Conservation (phyloP, 169 alveolate species). For the Haemoproteus tartakovskyi region DNA sequence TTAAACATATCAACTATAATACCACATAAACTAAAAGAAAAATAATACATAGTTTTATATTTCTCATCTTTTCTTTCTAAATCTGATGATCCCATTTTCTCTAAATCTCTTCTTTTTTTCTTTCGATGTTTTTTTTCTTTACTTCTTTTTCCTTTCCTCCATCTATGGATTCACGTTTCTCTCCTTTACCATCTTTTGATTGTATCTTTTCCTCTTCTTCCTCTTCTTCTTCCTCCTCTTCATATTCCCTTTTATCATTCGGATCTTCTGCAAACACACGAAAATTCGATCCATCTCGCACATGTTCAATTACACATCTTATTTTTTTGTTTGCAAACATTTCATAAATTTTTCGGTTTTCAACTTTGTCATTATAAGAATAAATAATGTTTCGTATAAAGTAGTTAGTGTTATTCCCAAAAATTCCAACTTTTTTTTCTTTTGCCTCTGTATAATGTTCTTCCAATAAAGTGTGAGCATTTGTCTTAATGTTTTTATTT, state of each 20-base stretch:
- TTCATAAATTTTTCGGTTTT: conserved; percentile 25
- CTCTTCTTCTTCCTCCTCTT: neutral
- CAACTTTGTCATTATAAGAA: conserved; percentile 44
- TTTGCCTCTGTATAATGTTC: conserved; percentile 22
- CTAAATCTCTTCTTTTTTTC: neutral
- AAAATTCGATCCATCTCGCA: conserved; percentile 50
- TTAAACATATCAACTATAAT: conserved; percentile 60
- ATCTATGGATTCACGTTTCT: no score
- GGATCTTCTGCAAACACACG: conserved; percentile 39
- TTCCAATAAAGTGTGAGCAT: conserved; percentile 41
- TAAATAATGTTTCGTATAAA: conserved; percentile 33
- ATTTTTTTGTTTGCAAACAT: conserved; percentile 8
- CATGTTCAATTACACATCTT: conserved; percentile 42
- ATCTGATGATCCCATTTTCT: neutral
- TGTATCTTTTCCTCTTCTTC: no score
- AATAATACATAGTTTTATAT: conserved; percentile 52
- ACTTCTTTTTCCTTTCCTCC: neutral
- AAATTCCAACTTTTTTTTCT: conserved; percentile 34
- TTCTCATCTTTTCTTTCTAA: neutral
- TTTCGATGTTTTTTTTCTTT: neutral
- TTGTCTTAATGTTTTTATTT: conserved; percentile 42
- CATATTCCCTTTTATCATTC: neutral
- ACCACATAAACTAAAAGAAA: conserved; percentile 41
- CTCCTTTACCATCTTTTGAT: no score
- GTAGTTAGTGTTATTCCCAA: conserved; percentile 34